Conservation (phyloP, 2,329 filamentous ascomycete species). For the Graphilbum ipis-grandicollis region DNA sequence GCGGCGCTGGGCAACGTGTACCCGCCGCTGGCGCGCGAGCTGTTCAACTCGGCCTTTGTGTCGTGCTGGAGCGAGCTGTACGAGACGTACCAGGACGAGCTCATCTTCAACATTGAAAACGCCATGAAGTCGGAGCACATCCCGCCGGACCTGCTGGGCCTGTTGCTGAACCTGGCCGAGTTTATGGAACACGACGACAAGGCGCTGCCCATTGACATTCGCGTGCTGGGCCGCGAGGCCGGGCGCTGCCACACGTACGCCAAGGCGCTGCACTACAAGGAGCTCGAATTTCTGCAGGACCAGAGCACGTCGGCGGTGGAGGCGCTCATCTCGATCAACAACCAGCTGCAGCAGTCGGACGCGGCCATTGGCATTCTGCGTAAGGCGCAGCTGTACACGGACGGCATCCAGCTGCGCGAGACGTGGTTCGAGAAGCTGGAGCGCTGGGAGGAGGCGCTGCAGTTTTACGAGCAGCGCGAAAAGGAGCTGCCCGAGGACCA, state of each 20-base stretch:
- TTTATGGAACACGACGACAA: slow-evolving; percentile 99
- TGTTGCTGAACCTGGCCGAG: slow-evolving; percentile 87
- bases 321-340: slow-evolving; percentile 97
- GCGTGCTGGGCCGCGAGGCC: slow-evolving; percentile 83
- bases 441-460: slow-evolving; percentile 91
- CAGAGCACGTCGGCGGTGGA: slow-evolving; percentile 92
- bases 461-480: slow-evolving; percentile 81
- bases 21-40: slow-evolving; percentile 72
- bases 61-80: slow-evolving; percentile 98
- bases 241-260: slow-evolving; percentile 95
- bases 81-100: slow-evolving; percentile 89
- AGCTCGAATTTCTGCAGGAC: slow-evolving; percentile 93
- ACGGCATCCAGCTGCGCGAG: slow-evolving; percentile 84
- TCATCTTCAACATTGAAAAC: slow-evolving; percentile 88
- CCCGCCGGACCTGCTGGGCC: slow-evolving; percentile 83
- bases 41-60: slow-evolving; percentile 98
- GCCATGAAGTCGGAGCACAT: slow-evolving; percentile 92
- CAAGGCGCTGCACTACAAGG: slow-evolving; percentile 97
- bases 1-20: slow-evolving; percentile 83
- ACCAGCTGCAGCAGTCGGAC: slow-evolving; percentile 95
- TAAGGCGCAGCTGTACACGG: slow-evolving; percentile 87
- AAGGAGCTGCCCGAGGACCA: slow-evolving; percentile 41
- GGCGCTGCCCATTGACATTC: slow-evolving; percentile 89
- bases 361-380: slow-evolving; percentile 94
- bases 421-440: slow-evolving; percentile 99